Evolutionary conservation across 2,329 filamentous ascomycete genomes (phyloP).

Genomic region (Cladophialophora exuberans): DNA sequence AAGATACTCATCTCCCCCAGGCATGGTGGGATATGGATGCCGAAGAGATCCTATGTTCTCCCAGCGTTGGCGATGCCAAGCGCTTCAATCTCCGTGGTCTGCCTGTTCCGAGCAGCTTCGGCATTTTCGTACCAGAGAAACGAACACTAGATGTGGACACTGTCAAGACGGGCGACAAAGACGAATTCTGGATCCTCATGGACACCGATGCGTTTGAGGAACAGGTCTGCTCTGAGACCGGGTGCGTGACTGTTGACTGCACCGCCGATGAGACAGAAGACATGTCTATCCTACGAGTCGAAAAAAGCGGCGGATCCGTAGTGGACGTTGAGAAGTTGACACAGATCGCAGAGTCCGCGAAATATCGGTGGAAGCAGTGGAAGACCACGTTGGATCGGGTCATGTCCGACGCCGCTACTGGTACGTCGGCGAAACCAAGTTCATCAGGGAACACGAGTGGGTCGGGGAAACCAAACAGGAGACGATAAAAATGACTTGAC

Average conservation of each 20-base stretch:
- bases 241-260: conserved; percentile 79
- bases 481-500: not conserved
- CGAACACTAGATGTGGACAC: conserved; percentile 50
- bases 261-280: conserved; percentile 54
- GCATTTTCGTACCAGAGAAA: conserved; percentile 70
- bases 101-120: conserved; percentile 77
- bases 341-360: conserved; percentile 62
- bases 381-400: conserved; percentile 24
- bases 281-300: conserved; percentile 66
- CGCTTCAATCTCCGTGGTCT: conserved; percentile 65
- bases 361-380: conserved; percentile 60
- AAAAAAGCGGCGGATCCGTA: conserved; percentile 76
- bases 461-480: not conserved
- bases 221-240: conserved; percentile 75
- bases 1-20: conserved; percentile 73
- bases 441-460: too few species aligned
- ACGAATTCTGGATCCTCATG: conserved; percentile 70
- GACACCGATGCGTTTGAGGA: conserved; percentile 94
- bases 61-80: conserved; percentile 56
- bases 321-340: conserved; percentile 67
- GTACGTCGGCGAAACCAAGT: not conserved
- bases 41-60: conserved; percentile 77
- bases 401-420: not conserved
- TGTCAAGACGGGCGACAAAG: conserved; percentile 50
- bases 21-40: conserved; percentile 84